Percentiles rank a stretch among this genome's conserved stretches.
Evolutionary conservation across 2,329 filamentous ascomycete species (phyloP).

Genomic region (Ceratocystis huliohia): DNA sequence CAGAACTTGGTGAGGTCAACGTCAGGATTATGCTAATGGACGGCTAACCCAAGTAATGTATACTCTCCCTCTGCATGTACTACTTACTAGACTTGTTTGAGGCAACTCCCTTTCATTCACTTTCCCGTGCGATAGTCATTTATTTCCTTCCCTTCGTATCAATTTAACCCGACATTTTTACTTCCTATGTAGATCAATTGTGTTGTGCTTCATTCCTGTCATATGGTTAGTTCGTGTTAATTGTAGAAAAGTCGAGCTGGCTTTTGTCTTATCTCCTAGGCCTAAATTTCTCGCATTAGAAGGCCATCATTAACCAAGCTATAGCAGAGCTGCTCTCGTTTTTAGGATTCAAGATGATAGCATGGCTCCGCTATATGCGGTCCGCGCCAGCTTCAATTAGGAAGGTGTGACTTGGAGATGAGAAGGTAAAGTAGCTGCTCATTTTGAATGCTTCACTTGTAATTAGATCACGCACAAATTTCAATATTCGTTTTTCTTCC

Average conservation of each 20-base stretch:
- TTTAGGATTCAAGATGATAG: not conserved
- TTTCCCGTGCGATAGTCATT: too few relatives aligned
- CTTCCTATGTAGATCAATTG: too few relatives aligned
- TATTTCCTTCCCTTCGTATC: too few relatives aligned
- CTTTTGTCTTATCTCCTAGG: too few relatives aligned
- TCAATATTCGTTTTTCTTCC: not conserved
- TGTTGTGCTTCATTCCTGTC: too few relatives aligned
- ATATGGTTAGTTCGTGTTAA: too few relatives aligned
- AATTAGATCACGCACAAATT: not conserved
- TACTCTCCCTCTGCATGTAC: not conserved
- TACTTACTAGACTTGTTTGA: not conserved
- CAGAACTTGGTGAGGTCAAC: not conserved
- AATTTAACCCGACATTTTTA: too few relatives aligned
- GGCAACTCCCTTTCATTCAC: too few relatives aligned
- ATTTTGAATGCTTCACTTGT: not conserved
- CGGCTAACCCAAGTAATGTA: slow-evolving; percentile 8
- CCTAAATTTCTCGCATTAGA: too few relatives aligned
- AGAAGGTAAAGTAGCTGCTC: not conserved
- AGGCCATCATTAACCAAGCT: too few relatives aligned
- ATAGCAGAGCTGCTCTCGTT: not conserved
- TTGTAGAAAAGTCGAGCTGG: too few relatives aligned
- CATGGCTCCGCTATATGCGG: not conserved
- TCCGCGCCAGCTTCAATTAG: not conserved
- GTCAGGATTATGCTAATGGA: slow-evolving; percentile 1
- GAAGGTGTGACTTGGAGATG: not conserved